Evolutionary conservation across 2,329 filamentous ascomycete species (phyloP).

Genomic region (Verticillium tricorpus): DNA sequence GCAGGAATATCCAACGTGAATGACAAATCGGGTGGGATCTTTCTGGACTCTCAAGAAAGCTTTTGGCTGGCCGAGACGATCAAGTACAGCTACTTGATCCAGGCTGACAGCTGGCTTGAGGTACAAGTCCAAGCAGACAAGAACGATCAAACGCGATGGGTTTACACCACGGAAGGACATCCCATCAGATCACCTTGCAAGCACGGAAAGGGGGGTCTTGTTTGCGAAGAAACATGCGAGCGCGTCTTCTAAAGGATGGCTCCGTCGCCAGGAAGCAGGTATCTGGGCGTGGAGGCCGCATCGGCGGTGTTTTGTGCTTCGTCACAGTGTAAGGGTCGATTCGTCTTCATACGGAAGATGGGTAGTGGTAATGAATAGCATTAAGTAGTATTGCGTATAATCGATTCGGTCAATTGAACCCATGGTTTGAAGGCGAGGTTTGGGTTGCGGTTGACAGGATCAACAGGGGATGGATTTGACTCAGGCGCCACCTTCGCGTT

Average conservation of each 20-base stretch:
- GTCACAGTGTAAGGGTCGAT: too few species aligned
- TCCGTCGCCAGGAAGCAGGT: too few species aligned
- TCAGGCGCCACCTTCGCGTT: slow-evolving; percentile 47
- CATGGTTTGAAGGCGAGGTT: neutral
- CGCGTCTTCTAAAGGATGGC: neutral
- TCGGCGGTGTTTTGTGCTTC: neutral
- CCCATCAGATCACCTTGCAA: slow-evolving; percentile 23
- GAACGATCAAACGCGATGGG: slow-evolving; percentile 36
- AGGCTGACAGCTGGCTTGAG: slow-evolving; percentile 54
- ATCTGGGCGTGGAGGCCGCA: too few species aligned
- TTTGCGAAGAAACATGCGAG: neutral
- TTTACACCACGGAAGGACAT: slow-evolving; percentile 48
- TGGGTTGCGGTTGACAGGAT: neutral
- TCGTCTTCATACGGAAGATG: too few species aligned
- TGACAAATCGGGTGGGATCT: slow-evolving; percentile 52
- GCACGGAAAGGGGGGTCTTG: neutral
- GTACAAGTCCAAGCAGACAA: slow-evolving; percentile 42
- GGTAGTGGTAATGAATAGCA: neutral
- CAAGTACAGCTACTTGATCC: slow-evolving; percentile 78
- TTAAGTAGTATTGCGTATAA: too few species aligned
- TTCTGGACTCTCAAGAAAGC: slow-evolving; percentile 72
- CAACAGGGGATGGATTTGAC: neutral
- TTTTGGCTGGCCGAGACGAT: slow-evolving; percentile 86
- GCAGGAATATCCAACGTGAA: slow-evolving; percentile 64
- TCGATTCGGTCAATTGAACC: neutral